Conservation (phyloP, 208 protist genomes). For the Blechomonas ayalai region DNA sequence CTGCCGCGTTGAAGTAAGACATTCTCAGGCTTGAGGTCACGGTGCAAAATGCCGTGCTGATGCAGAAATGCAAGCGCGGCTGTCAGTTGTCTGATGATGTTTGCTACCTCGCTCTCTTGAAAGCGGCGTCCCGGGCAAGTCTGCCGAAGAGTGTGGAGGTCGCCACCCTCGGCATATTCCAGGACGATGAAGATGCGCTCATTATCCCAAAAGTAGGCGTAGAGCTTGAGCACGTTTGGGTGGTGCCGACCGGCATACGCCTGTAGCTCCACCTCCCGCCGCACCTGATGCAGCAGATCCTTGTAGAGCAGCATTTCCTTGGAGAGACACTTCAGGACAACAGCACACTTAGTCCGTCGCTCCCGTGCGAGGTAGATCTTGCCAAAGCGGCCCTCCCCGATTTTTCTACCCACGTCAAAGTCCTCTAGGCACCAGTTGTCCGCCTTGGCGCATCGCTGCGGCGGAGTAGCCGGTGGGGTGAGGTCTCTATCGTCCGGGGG, state of each 20-base stretch:
- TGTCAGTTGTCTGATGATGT: slow-evolving; percentile 23
- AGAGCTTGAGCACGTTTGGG: slow-evolving; percentile 93
- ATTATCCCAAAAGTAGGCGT: slow-evolving; percentile 96
- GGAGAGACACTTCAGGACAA: slow-evolving; percentile 48
- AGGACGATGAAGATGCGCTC: slow-evolving; percentile 94
- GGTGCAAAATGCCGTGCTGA: slow-evolving; percentile 54
- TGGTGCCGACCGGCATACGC: slow-evolving; percentile 74
- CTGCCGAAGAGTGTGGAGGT: slow-evolving; percentile 83
- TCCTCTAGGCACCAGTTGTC: slow-evolving; percentile 30
- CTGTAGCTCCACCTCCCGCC: slow-evolving; percentile 96
- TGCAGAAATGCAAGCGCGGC: slow-evolving; percentile 48
- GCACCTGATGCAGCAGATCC: slow-evolving; percentile 83
- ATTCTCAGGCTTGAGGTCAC: slow-evolving; percentile 74
- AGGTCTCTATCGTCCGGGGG: no score
- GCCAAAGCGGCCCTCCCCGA: slow-evolving; percentile 26
- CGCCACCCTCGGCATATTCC: slow-evolving; percentile 93
- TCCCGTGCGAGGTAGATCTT: slow-evolving; percentile 45
- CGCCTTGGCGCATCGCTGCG: not conserved
- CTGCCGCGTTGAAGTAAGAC: slow-evolving; percentile 35
- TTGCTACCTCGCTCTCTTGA: slow-evolving; percentile 14
- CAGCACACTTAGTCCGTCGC: slow-evolving; percentile 24
- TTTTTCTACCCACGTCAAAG: slow-evolving; percentile 41
- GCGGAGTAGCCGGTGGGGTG: no score
- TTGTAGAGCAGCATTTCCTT: slow-evolving; percentile 31
- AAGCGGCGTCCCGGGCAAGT: slow-evolving; percentile 8